Conservation (phyloP, 75 land plant genomes). For the Cupressus sempervirens region DNA sequence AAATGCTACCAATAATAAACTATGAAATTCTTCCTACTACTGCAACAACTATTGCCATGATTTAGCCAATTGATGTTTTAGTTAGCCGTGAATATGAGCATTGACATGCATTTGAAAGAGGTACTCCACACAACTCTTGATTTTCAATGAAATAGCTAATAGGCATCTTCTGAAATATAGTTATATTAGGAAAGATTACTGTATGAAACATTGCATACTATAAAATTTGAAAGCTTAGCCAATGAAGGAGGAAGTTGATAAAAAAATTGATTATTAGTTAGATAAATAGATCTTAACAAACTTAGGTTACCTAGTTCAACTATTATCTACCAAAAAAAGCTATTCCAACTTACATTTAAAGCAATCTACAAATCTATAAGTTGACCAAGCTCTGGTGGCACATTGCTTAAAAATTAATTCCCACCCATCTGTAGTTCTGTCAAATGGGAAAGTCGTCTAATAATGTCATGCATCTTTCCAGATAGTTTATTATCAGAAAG, state of each 20-base stretch:
- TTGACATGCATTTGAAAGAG: no score
- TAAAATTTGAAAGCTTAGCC: slow-evolving; percentile 49
- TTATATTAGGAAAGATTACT: no score
- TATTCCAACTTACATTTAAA: slow-evolving; percentile 62
- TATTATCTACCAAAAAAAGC: slow-evolving; percentile 59
- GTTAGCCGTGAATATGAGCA: no score
- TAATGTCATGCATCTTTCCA: slow-evolving; percentile 48
- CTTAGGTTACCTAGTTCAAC: slow-evolving; percentile 54
- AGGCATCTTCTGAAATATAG: no score
- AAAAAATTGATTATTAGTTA: slow-evolving; percentile 57
- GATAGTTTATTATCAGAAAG: slow-evolving; percentile 66
- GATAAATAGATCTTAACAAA: slow-evolving; percentile 42
- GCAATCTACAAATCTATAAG: slow-evolving; percentile 63
- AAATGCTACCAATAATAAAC: no score
- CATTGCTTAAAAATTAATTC: slow-evolving; percentile 51
- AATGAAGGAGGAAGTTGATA: slow-evolving; percentile 58
- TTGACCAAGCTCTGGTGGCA: slow-evolving; percentile 56
- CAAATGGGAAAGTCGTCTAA: slow-evolving; percentile 61
- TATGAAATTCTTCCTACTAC: no score
- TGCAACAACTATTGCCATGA: no score
- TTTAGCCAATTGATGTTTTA: no score
- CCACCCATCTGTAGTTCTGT: no score
- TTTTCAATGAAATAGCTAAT: no score
- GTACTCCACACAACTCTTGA: no score
- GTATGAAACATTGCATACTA: slow-evolving; percentile 61